These are phyloP conservation scores for Tylopilus cervinicoccineus DNA, from an alignment of 768 basidiomycete species.

Conservation along the genomic window DNA sequence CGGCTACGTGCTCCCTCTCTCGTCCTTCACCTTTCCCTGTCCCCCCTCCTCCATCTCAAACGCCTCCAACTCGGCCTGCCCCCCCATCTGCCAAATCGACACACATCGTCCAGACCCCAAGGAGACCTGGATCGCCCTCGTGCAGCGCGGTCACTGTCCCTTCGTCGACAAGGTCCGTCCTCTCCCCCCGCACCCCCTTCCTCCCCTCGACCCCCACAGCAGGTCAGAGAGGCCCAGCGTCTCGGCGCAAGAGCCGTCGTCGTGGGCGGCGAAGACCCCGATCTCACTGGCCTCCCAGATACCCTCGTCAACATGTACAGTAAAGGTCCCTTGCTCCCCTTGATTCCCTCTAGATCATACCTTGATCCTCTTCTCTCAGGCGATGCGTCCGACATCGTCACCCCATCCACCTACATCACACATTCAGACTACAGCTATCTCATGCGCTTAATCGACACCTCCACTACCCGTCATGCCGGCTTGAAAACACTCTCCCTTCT, in stretches of 20 bases:
- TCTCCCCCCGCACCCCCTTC: slow-evolving; percentile 24
- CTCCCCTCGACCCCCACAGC: background rate
- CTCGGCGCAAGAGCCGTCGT: slow-evolving; percentile 85
- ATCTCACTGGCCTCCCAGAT: slow-evolving; percentile 62
- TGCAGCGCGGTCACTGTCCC: slow-evolving; percentile 85
- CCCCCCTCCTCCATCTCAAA: slow-evolving; percentile 6
- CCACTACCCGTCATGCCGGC: slow-evolving; percentile 78
- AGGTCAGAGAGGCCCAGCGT: slow-evolving; percentile 55
- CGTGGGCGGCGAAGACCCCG: slow-evolving; percentile 82
- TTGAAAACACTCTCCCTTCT: slow-evolving; percentile 70
- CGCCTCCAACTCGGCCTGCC: slow-evolving; percentile 56
- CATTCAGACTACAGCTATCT: slow-evolving; percentile 76
- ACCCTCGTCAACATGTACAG: slow-evolving; percentile 89
- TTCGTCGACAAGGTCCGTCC: slow-evolving; percentile 79
- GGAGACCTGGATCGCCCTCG: slow-evolving; percentile 86
- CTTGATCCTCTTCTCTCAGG: slow-evolving; percentile 38
- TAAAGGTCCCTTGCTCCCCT: slow-evolving; percentile 60
- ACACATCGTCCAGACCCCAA: slow-evolving; percentile 51
- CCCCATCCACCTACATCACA: slow-evolving; percentile 86
- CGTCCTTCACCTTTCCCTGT: slow-evolving; percentile 60
- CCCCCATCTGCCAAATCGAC: slow-evolving; percentile 57
- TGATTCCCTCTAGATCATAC: slow-evolving; percentile 1
- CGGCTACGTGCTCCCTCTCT: slow-evolving; percentile 69
- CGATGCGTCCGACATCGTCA: slow-evolving; percentile 80
- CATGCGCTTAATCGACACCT: slow-evolving; percentile 60